Base-by-base conservation (phyloP, 2,329 filamentous ascomycete species). In the Calonectria henricotiae region DNA sequence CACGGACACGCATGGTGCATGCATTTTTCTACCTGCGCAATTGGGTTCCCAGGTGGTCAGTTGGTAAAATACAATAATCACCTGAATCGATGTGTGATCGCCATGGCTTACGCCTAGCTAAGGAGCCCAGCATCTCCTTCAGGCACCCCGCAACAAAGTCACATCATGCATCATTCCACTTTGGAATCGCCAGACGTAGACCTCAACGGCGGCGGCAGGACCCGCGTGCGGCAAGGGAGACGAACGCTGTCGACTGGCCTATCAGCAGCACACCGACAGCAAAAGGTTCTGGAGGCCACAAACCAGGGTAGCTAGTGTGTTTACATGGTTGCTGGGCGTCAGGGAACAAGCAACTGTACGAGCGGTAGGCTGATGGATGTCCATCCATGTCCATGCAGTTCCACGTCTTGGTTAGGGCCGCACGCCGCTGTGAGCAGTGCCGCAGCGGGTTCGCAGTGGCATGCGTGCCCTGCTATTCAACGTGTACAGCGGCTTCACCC, bases 151-250 rank as follows among this genome's bases (percentile, higher is more conserved):
- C 64, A 74, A 72, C 66, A 62, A 75, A 68, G 75, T 78, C 76
- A 71, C 76, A 71, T 78, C 74, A 78, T 77, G 69, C 76, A 72
- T 78, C 74, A 78, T 77, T 74, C 71, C 69, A 71, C 65, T 63
- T 55, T 63, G 65, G 70, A 77, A 78, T 78, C 76, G 54, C 54
- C 76, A 78, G 76, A 77, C 74, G 30, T 60, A 43, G 54, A 63
- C 47, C 61, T 60, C 39, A 71, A 58, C 51, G 51, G 61, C 44
- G 75, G 62, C 73, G 75, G 65, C 72, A 76, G 67, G 66, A 71
- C 44, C 73, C 69, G 46, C 25, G 67, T 49, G 64, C 63, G 64
- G 54, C 30, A 49, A 66, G 49, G 51, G 43, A 65, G 44, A 23
- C 23, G 43, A 61, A n/a, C 44, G n/a, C 25, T 35, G 25, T n/a